These are phyloP conservation scores for Pterulicium gracile DNA, from an alignment of 1,284 basidiomycete genomes.

Conservation along the genomic window DNA sequence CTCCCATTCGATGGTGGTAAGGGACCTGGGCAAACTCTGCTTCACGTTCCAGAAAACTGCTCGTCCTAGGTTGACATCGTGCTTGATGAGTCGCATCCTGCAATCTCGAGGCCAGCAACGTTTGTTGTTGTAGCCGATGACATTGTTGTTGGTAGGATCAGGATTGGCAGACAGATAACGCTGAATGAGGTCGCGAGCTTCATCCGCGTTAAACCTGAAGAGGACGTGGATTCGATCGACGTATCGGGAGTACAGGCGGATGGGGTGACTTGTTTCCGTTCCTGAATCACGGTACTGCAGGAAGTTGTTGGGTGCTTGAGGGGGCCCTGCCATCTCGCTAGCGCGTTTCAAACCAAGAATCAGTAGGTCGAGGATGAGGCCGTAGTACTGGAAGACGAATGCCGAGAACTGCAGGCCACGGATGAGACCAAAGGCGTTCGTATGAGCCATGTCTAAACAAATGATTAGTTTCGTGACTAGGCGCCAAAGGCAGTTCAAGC, in stretches of 20 bases:
- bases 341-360: conserved; percentile 91
- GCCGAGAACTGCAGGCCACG: conserved; percentile 93
- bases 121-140: conserved; percentile 99
- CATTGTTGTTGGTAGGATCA: conserved; percentile 97
- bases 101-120: conserved; percentile 99
- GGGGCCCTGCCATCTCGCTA: conserved; percentile 94
- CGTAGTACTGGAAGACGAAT: conserved; percentile 97
- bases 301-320: conserved; percentile 94
- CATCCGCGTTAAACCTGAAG: conserved; percentile 98
- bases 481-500: conserved; percentile 19
- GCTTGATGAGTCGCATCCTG: conserved; percentile 98
- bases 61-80: conserved; percentile 96
- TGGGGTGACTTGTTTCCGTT: conserved; percentile 90
- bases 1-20: conserved; percentile 99
- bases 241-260: conserved; percentile 91
- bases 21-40: conserved; percentile 88
- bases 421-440: conserved; percentile 87
- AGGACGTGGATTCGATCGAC: conserved; percentile 90
- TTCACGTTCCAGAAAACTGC: conserved; percentile 99
- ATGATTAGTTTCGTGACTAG: conserved; percentile 6
- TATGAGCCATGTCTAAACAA: conserved; percentile 73
- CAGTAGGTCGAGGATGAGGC: conserved; percentile 82
- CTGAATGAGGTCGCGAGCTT: conserved; percentile 95
- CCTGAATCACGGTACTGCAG: conserved; percentile 88
- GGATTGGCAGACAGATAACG: conserved; percentile 95